Base-by-base conservation (phyloP, 139 green algal species). In the Auxenochlorella pyrenoidosa region DNA sequence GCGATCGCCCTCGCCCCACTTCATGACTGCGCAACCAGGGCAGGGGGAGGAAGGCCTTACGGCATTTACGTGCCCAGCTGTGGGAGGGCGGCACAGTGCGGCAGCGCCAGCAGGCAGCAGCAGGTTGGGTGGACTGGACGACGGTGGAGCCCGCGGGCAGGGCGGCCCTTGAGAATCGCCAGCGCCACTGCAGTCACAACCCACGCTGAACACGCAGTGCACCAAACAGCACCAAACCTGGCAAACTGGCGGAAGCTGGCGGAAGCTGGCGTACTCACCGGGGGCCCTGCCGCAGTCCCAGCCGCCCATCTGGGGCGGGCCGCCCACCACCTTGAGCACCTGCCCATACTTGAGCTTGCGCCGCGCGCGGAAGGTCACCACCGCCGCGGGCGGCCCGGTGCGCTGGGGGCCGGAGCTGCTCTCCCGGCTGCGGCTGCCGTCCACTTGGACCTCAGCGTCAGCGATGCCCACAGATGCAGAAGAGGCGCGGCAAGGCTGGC, bases 271-370 rank as follows among this genome's bases (percentile, higher is more conserved):
- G 22, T 1, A 28, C 79, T 75, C 59, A 85, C 79, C 36, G 26
- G 40, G 59, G 15, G 59, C 79, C 3, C 6, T 30, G 8, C 1
- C 44, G 26, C 24, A n/a, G 38, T 75, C 79, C 79, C 79, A 85
- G 79, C 30, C 32, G 47, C 79, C 79, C 79, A 85, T 58, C 40
- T 75, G n/a, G 22, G 30, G 16, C 0, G 24, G 28, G 60, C 38
- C 30, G 0, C 79, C 79, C 59, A 85, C 79, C 3, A 85, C 19
- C 79, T 85, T 85, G 0, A 85, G 79, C 59, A 85, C 79, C 60
- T 85, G 60, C 8, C 79, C 79, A 32, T 75, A 85, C 38, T 75
- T 41, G 34, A 85, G 79, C 38, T 68, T 68, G 59, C 79, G 79
- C 58, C 21, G 32, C 15, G 80, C 66, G 30, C 72, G 59, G 30